Conservation (phyloP, 2,329 filamentous ascomycete genomes). For the Neonectria coccinea region DNA sequence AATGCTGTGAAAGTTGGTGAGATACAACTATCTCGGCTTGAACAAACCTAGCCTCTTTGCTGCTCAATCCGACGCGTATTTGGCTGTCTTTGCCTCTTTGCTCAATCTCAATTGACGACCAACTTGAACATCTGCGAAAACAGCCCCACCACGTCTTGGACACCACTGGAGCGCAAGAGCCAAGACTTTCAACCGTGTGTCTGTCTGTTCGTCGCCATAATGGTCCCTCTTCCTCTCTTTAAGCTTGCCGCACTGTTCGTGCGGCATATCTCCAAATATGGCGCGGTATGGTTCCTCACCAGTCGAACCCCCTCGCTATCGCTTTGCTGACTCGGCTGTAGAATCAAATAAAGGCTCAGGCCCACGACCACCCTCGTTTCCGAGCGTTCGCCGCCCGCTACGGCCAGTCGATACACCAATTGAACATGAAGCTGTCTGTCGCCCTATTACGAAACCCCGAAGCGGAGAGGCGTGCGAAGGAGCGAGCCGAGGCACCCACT, state of each 20-base stretch:
- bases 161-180: slow-evolving; percentile 27
- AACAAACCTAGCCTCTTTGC: background rate
- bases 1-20: slow-evolving; percentile 9
- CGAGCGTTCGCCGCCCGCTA: slow-evolving; percentile 70
- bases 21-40: background rate
- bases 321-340: slow-evolving; percentile 47
- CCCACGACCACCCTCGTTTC: slow-evolving; percentile 73
- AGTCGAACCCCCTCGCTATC: background rate
- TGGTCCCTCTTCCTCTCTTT: slow-evolving; percentile 76
- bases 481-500: slow-evolving; percentile 72
- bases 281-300: slow-evolving; percentile 65
- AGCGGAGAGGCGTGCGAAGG: slow-evolving; percentile 69
- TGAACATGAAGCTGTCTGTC: slow-evolving; percentile 74
- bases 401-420: slow-evolving; percentile 73
- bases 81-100: background rate
- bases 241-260: slow-evolving; percentile 74
- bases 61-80: background rate
- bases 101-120: slow-evolving; percentile 14
- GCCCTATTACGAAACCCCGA: slow-evolving; percentile 68
- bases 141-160: slow-evolving; percentile 35
- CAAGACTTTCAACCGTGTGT: slow-evolving; percentile 33
- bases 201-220: slow-evolving; percentile 46
- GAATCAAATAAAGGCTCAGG: slow-evolving; percentile 75
- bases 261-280: slow-evolving; percentile 76
- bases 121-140: background rate